Conservation (phyloP, 2,329 filamentous ascomycete species). For the Colletotrichum eremochloae region DNA sequence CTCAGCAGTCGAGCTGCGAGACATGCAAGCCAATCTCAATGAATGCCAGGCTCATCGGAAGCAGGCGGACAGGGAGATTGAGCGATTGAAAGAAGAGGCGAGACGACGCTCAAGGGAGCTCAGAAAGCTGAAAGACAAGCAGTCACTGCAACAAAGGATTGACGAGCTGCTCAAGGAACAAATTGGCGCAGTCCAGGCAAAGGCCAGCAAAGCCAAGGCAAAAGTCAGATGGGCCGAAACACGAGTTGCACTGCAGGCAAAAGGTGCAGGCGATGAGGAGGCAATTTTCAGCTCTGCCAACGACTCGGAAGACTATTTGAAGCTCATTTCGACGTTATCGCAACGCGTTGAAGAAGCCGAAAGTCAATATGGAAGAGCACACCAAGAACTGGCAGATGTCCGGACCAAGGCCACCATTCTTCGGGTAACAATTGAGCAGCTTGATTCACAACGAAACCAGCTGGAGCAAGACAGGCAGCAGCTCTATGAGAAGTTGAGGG, state of each 20-base stretch:
- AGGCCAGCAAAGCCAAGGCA: neutral
- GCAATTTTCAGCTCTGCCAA: neutral
- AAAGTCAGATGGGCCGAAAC: neutral
- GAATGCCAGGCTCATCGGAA: neutral
- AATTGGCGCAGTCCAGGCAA: neutral
- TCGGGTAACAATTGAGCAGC: neutral
- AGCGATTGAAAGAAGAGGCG: neutral
- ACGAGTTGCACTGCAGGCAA: neutral
- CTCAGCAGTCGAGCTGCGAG: neutral
- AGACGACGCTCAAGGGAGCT: conserved; percentile 1
- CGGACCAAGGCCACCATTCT: neutral
- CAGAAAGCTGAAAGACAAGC: neutral
- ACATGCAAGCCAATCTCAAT: neutral
- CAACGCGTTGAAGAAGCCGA: conserved; percentile 5
- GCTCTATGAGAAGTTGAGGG: neutral
- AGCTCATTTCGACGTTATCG: neutral
- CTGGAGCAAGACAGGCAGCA: neutral
- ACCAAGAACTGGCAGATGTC: neutral
- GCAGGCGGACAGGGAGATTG: neutral
- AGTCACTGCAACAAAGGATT: neutral
- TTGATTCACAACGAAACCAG: neutral
- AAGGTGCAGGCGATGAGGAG: neutral
- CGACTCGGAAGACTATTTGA: neutral
- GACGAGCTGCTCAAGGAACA: neutral
- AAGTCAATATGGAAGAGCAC: neutral